Evolutionary conservation across 1,139 yeast species (phyloP), one percentile per base, ranked within the genome.

Genomic region (Insectozyma bohioensis): DNA sequence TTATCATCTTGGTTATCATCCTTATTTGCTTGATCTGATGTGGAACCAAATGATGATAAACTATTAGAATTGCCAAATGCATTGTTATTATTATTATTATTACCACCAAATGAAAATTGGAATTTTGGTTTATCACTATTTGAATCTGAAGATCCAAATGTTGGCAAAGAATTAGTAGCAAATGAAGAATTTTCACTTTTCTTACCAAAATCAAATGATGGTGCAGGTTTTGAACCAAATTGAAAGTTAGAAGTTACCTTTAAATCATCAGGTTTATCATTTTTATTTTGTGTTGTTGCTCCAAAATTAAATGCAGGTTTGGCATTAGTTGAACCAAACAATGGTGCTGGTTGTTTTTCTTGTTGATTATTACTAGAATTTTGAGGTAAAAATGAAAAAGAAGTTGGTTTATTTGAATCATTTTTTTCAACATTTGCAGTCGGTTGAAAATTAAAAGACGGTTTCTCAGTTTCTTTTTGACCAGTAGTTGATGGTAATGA

Each of bases 301-400:
- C 49, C 50, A 30, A 53, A 54, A 2, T 50, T 39, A 20, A 46
- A 48, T 5, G 47, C 41, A 19, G 52, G 48, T 25, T 40, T 35
- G 9, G 26, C 37, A 11, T 15, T 23, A 13, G 30, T 24, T 4
- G 37, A 20, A 10, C 39, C 42, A 33, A 42, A 43, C 3, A 33
- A 22, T 15, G 40, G 40, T 8, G 45, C 33, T 4, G 49, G 38
- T 14, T 37, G 22, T 11, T 13, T n/a, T 15, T 12, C 24, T n/a
- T 18, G 15, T 6, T 10, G n/a, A n/a, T n/a, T n/a, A n/a, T n/a
- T n/a, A n/a, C n/a, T n/a, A n/a, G n/a, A n/a, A n/a, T n/a, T n/a
- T n/a, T n/a, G n/a, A n/a, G n/a, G n/a, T n/a, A n/a, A n/a, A n/a
- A n/a, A 19, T 19, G n/a, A 8, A 19, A 19, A 19, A 8, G 20